Base-by-base conservation (phyloP, 768 basidiomycete species). In the Chalciporus pseudorubinellus region DNA sequence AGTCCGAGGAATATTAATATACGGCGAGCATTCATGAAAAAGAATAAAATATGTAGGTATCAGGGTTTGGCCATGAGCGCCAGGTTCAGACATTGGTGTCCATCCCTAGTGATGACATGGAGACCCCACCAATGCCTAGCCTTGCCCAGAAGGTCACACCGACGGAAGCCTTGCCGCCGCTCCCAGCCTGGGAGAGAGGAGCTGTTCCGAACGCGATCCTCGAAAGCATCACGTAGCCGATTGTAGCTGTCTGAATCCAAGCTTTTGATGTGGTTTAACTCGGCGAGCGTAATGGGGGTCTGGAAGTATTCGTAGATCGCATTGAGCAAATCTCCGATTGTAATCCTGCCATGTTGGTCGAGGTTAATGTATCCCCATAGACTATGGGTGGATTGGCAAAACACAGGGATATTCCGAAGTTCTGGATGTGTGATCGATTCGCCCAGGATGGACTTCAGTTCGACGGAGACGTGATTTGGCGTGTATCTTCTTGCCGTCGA, bases 361-460 rank as follows among this genome's bases (percentile, higher is more conserved):
- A 83, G 58, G 34, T 72, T 52, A 50, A 84, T 74, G 1, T 77
- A 77, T 2, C 80, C 79, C 84, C 85, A 76, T 38, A 67, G 60
- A 4, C 56, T 56, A 51, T 56, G 21, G 10, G 57, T 62, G 12
- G 55, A 33, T 29, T 62, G 60, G 40, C 65, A 64, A 4, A 52
- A 50, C 13, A 74, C 61, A 14, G 60, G 38, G 44, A 73, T 21
- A 11, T 24, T 60, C 4, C 52, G 39, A 1, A 59, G 53, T 0
- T 56, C 39, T 18, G 66, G 67, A 14, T 57, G 38, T 7, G 68
- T 70, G 40, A 62, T 55, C 0, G 57, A 7, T 11, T 67, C 39
- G 0, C 26, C 46, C 56, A 57, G 52, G 33, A 63, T 52, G 18
- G 48, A 28, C 3, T 19, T 39, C 47, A 69, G 39, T 20, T 60